Evolutionary conservation across 352 stramenopile species (phyloP), one percentile per base, ranked within the genome.

Genomic region (Globisporangium sylvaticum): DNA sequence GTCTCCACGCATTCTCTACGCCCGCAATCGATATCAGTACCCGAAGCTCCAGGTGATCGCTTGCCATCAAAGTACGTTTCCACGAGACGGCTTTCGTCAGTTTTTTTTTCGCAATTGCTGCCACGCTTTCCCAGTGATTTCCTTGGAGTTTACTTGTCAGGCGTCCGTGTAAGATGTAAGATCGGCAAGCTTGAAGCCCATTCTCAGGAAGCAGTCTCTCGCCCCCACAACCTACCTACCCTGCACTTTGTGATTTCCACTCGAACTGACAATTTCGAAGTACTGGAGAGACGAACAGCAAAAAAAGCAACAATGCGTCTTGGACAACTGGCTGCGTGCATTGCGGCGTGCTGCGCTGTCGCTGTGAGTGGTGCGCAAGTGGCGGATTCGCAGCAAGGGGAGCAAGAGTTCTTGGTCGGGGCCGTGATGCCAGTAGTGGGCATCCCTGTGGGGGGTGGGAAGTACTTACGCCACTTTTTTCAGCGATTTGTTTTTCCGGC

Each of bases 291-390:
- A 25, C 4, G 12, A 39, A 44, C 20, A 54, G 15, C 6, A 54
- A 54, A 54, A 58, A 7, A 34, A 48, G 18, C 39, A 22, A 37
- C 7, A 48, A 62, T 62, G 57, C 57, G 57, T 37, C 39, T 62
- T 27, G 57, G 34, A 18, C 57, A 54, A 24, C 24, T 53, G n/a
- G 15, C 14, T 31, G 14, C 18, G 32, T 52, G 57, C 22, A 34
- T 62, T 29, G 57, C 22, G 39, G 22, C 24, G 5, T 54, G 22
- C 22, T 62, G 34, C 32, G 57, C 57, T n/a, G 57, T 62, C 25
- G 32, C 57, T 53, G 24, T 22, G 24, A 32, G 57, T 3, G 34
- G 20, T 10, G 34, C 48, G 20, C 34, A 25, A 32, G 37, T 24
- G 25, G 53, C n/a, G 8, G 34, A 62, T 1, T 34, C 24, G 14